phyloP scores from a whole-genome alignment of 2,329 filamentous ascomycete genomes.

The Gyromitra esculenta region DNA sequence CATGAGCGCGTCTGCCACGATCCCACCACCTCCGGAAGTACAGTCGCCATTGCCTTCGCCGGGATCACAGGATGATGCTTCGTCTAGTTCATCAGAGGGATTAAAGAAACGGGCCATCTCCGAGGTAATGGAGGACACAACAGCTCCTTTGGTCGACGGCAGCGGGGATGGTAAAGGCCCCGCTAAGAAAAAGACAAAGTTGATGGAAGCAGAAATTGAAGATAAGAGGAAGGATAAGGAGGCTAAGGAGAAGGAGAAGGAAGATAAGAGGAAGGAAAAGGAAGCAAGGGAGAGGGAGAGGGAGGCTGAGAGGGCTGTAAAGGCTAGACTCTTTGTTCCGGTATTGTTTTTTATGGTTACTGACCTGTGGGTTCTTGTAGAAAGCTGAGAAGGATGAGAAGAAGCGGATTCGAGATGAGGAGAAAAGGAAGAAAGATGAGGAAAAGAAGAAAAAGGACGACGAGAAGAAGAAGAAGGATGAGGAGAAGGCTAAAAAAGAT shows the following conservation, averaged over 20 bases:
- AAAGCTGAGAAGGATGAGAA: slow-evolving; percentile 59
- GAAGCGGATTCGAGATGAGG: slow-evolving; percentile 62
- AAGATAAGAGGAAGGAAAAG: slow-evolving; percentile 64
- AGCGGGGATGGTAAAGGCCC: slow-evolving; percentile 39
- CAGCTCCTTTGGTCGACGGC: slow-evolving; percentile 7
- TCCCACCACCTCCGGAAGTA: slow-evolving; percentile 53
- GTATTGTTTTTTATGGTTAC: slow-evolving; percentile 6
- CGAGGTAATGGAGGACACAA: slow-evolving; percentile 27
- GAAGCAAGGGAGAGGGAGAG: slow-evolving; percentile 57
- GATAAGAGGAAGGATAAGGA: slow-evolving; percentile 62
- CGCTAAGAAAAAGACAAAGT: slow-evolving; percentile 63
- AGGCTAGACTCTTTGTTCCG: slow-evolving; percentile 38
- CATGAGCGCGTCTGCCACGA: slow-evolving; percentile 56
- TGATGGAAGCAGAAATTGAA: slow-evolving; percentile 60
- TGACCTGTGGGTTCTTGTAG: slow-evolving; percentile 50
- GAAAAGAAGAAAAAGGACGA: slow-evolving; percentile 59
- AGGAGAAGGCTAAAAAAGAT: slow-evolving; percentile 63
- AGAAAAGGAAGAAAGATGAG: slow-evolving; percentile 61
- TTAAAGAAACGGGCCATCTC: slow-evolving; percentile 50
- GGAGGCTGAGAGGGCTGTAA: slow-evolving; percentile 49
- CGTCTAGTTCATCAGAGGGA: slow-evolving; percentile 27
- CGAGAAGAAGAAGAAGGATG: slow-evolving; percentile 59
- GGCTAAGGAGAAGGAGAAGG: slow-evolving; percentile 61
- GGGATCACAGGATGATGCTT: slow-evolving; percentile 21
- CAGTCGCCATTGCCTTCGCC: not conserved